phyloP scores from a whole-genome alignment of 2,329 filamentous ascomycete genomes.

The Colletotrichum lini region DNA sequence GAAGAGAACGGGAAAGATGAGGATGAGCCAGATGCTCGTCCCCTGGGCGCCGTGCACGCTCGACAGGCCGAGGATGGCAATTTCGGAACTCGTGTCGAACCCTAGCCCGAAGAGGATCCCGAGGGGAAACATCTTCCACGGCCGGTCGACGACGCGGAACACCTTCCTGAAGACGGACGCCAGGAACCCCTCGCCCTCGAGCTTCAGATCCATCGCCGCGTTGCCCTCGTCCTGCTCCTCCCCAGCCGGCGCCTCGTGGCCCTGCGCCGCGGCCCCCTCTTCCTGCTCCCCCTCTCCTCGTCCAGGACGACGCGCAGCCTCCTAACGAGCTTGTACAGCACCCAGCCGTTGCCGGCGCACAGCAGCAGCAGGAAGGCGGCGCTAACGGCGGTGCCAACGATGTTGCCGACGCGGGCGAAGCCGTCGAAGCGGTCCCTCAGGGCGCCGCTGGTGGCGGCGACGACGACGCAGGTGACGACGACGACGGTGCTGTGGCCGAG shows the following conservation, averaged over 20 bases:
- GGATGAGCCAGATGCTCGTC: constrained; percentile 92
- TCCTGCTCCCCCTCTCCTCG: constrained; percentile 47
- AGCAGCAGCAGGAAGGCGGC: constrained; percentile 87
- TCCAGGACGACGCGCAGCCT: constrained; percentile 75
- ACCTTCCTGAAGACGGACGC: constrained; percentile 79
- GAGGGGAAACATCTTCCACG: constrained; percentile 97
- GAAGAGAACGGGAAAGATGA: constrained; percentile 92
- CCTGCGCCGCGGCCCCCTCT: constrained; percentile 43
- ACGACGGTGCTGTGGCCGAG: constrained; percentile 96
- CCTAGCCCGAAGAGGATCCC: constrained; percentile 92
- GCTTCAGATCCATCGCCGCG: constrained; percentile 68
- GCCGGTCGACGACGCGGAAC: constrained; percentile 80
- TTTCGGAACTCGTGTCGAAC: constrained; percentile 95
- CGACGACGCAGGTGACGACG: constrained; percentile 88
- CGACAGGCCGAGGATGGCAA: constrained; percentile 91
- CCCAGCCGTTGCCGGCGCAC: constrained; percentile 87
- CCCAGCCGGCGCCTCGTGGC: constrained; percentile 43
- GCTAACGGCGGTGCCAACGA: constrained; percentile 90
- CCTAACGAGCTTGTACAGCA: constrained; percentile 82
- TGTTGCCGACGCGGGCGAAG: constrained; percentile 85
- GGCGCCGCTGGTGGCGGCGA: constrained; percentile 90
- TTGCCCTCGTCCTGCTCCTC: constrained; percentile 47
- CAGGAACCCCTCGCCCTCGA: constrained; percentile 84
- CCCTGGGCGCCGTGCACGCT: constrained; percentile 88
- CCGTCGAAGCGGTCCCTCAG: constrained; percentile 84